A percentile compares a stretch with the other conserved stretches of the same genome.
These are phyloP conservation scores for Holtermannia corniformis DNA, from an alignment of 768 basidiomycete species.

Conservation along the genomic window DNA sequence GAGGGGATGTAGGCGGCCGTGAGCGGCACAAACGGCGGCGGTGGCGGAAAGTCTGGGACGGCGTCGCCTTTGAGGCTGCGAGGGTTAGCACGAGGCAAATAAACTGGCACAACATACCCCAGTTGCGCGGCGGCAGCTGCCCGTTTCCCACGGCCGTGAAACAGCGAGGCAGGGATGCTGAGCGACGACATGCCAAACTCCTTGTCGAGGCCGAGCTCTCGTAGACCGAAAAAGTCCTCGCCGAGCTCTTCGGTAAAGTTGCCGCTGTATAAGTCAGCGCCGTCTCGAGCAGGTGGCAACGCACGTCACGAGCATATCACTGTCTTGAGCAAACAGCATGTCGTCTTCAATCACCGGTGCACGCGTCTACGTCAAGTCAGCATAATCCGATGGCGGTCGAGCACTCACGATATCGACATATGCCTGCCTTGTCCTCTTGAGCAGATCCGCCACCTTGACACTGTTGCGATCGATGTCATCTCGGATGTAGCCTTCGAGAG, in stretches of 20 bases:
- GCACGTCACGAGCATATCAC: conserved; percentile 58
- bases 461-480: conserved; percentile 84
- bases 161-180: conserved; percentile 58
- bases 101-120: conserved; percentile 12
- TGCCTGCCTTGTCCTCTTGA: conserved; percentile 74
- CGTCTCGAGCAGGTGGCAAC: conserved; percentile 21
- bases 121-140: conserved; percentile 7
- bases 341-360: conserved; percentile 54
- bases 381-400: neutral
- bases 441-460: conserved; percentile 61
- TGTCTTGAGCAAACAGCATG: conserved; percentile 58
- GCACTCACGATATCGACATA: conserved; percentile 67
- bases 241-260: conserved; percentile 80
- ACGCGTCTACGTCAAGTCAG: conserved; percentile 41
- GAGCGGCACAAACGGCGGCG: conserved; percentile 68
- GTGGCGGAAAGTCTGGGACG: conserved; percentile 67
- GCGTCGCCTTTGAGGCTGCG: conserved; percentile 41
- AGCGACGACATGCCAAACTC: conserved; percentile 73
- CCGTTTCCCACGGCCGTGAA: conserved; percentile 40
- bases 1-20: conserved; percentile 55
- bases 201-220: conserved; percentile 74
- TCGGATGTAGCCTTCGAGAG: conserved; percentile 75
- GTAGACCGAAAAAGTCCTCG: conserved; percentile 85
- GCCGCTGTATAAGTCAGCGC: conserved; percentile 47
- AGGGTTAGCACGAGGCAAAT: neutral